Percentiles rank a stretch among this genome's conserved stretches.
Evolutionary conservation across 768 basidiomycete genomes (phyloP).

Genomic region (Suillus tomentosus): DNA sequence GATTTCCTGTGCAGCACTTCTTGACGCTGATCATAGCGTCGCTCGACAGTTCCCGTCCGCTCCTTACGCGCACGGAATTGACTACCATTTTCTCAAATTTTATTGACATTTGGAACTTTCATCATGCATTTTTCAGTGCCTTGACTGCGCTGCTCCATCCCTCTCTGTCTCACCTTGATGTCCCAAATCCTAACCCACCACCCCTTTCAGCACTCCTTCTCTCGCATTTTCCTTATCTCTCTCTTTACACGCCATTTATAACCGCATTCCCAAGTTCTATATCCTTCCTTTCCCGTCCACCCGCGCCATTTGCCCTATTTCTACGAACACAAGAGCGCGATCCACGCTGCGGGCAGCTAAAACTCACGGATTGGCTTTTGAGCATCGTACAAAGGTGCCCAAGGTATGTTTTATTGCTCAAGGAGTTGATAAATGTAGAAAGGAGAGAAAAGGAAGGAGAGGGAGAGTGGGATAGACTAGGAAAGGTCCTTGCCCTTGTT

Average conservation of each 20-base stretch:
- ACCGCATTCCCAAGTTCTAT: slow-evolving; percentile 74
- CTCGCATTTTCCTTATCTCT: slow-evolving; percentile 86
- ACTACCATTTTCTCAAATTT: slow-evolving; percentile 85
- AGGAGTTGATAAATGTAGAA: slow-evolving; percentile 75
- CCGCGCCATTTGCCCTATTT: slow-evolving; percentile 59
- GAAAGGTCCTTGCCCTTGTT: slow-evolving; percentile 62
- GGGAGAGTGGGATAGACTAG: slow-evolving; percentile 65
- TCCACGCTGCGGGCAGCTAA: slow-evolving; percentile 70
- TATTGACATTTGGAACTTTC: slow-evolving; percentile 89
- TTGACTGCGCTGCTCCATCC: slow-evolving; percentile 46
- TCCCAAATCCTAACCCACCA: slow-evolving; percentile 33
- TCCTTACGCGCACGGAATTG: slow-evolving; percentile 69
- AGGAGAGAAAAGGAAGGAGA: slow-evolving; percentile 47
- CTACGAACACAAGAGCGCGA: slow-evolving; percentile 66
- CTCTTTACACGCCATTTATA: slow-evolving; percentile 84
- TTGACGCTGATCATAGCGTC: slow-evolving; percentile 77
- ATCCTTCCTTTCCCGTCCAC: slow-evolving; percentile 45
- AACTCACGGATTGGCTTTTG: slow-evolving; percentile 82
- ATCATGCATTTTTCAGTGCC: slow-evolving; percentile 70
- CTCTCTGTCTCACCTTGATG: slow-evolving; percentile 7
- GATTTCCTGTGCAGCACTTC: slow-evolving; percentile 61
- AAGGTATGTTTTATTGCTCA: slow-evolving; percentile 80
- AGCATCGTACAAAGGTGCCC: slow-evolving; percentile 89
- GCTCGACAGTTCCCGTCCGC: slow-evolving; percentile 63
- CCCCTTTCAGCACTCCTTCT: slow-evolving; percentile 63